A percentile compares a stretch with the other conserved stretches of the same genome.
These are phyloP conservation scores for Smittium mucronatum DNA, from an alignment of 371 early-diverging fungal species.

Conservation along the genomic window DNA sequence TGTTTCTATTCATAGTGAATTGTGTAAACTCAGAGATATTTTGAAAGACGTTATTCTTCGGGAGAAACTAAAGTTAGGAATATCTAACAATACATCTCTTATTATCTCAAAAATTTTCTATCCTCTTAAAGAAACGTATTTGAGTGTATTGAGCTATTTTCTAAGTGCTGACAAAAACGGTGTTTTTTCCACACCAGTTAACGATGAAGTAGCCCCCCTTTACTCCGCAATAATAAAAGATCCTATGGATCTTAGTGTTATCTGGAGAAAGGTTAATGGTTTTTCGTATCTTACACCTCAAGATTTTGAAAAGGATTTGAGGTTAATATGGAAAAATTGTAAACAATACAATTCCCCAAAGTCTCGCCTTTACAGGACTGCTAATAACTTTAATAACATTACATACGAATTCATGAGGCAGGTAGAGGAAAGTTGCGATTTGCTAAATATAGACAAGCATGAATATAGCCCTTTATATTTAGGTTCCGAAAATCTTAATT, in stretches of 20 bases:
- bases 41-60: conserved; percentile 76
- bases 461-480: neutral
- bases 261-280: conserved; percentile 17
- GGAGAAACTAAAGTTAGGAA: conserved; percentile 67
- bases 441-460: neutral
- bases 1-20: conserved; percentile 57
- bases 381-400: conserved; percentile 13
- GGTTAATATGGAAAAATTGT: conserved; percentile 36
- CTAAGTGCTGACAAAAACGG: conserved; percentile 33
- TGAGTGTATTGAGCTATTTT: conserved; percentile 44
- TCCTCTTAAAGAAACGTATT: conserved; percentile 53
- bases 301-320: conserved; percentile 32
- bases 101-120: conserved; percentile 53
- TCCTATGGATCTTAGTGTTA: conserved; percentile 36
- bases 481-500: neutral
- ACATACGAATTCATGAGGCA: neutral
- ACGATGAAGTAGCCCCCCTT: conserved; percentile 63
- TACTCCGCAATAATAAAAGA: conserved; percentile 47
- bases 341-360: conserved; percentile 39
- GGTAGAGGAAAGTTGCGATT: neutral
- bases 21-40: conserved; percentile 75
- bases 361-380: conserved; percentile 34
- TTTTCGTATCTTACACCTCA: conserved; percentile 18
- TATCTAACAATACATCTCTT: conserved; percentile 43
- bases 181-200: conserved; percentile 52